A percentile compares a stretch with the other conserved stretches of the same genome.
Conservation (phyloP, 2,329 filamentous ascomycete genomes). For the Ceratocystis ficicola region DNA sequence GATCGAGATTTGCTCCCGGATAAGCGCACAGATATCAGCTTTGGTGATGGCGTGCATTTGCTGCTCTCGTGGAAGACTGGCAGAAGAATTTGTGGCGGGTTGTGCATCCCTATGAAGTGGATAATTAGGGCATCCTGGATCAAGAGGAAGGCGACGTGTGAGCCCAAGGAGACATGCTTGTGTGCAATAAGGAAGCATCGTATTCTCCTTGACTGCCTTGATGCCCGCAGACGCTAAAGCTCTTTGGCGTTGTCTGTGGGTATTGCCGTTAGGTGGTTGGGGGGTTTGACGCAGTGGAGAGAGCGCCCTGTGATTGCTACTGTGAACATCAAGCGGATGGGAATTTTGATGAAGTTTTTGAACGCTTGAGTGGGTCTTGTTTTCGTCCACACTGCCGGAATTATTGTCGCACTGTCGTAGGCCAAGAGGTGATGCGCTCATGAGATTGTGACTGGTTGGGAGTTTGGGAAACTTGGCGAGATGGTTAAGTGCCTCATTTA, state of each 20-base stretch:
- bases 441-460: background rate
- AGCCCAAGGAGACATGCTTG: background rate
- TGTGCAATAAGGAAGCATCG: background rate
- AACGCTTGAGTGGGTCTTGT: no score
- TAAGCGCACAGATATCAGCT: background rate
- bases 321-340: background rate
- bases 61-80: background rate
- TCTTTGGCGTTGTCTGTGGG: no score
- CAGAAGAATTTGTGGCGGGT: background rate
- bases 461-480: background rate
- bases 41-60: background rate
- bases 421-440: no score
- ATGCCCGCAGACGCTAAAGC: no score
- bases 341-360: no score
- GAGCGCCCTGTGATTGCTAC: background rate
- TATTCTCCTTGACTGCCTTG: background rate
- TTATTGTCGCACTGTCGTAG: no score
- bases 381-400: no score
- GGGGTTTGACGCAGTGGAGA: no score
- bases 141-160: background rate
- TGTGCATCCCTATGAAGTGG: background rate
- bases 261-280: no score
- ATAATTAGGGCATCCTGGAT: background rate
- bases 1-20: background rate
- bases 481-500: background rate